phyloP scores from a whole-genome alignment of 2,329 filamentous ascomycete species.

The Cercospora sp. region DNA sequence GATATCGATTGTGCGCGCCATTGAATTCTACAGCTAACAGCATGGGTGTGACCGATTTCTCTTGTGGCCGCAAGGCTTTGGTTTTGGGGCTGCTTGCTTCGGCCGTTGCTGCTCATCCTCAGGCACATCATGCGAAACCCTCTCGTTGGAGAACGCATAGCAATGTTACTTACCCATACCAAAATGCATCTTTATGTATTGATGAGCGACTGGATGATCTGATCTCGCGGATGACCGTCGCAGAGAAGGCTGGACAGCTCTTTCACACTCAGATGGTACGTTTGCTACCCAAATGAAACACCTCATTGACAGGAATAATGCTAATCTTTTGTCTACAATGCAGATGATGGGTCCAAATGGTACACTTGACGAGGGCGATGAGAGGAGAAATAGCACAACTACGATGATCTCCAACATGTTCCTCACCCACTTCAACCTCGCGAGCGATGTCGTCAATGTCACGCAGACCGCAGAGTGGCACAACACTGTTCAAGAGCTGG shows the following conservation, averaged over 20 bases:
- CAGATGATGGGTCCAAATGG: slow-evolving; percentile 34
- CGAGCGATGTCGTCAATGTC: slow-evolving; percentile 47
- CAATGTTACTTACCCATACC: slow-evolving; percentile 35
- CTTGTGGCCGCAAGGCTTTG: slow-evolving; percentile 1
- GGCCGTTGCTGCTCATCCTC: slow-evolving; percentile 2
- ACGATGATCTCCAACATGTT: slow-evolving; percentile 40
- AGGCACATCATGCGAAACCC: background rate
- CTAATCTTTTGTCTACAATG: background rate
- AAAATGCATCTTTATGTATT: slow-evolving; percentile 43
- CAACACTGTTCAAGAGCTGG: slow-evolving; percentile 46
- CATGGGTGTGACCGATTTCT: slow-evolving; percentile 7
- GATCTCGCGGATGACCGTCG: slow-evolving; percentile 48
- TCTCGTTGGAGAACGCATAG: background rate
- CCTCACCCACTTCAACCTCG: slow-evolving; percentile 52
- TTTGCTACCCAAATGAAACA: background rate
- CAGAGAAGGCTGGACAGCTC: slow-evolving; percentile 53
- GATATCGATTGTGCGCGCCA: background rate
- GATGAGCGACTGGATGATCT: slow-evolving; percentile 53
- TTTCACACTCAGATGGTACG: slow-evolving; percentile 46
- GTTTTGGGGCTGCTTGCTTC: slow-evolving; percentile 8
- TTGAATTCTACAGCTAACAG: background rate
- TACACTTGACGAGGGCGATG: slow-evolving; percentile 32
- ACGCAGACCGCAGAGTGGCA: slow-evolving; percentile 41
- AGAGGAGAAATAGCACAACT: slow-evolving; percentile 33
- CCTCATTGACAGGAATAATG: rapidly evolving